A percentile compares a stretch with the other conserved stretches of the same genome.
Evolutionary conservation across 164 flowering plant genomes (phyloP).

Genomic region (Vitis cinerea): DNA sequence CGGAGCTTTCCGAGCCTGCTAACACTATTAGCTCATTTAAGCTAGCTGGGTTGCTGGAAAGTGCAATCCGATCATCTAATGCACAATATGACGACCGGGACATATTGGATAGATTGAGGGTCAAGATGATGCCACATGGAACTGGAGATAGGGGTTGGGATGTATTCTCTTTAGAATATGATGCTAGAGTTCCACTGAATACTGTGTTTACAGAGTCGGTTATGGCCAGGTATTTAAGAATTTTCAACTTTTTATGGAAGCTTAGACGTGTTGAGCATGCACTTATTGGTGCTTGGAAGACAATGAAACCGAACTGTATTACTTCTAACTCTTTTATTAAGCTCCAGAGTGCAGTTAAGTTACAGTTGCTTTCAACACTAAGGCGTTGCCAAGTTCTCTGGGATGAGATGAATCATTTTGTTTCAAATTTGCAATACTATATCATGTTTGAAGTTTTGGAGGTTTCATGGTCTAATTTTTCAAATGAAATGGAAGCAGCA

Average conservation of each 20-base stretch:
- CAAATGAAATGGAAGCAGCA: conserved; percentile 81
- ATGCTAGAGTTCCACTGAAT: conserved; percentile 85
- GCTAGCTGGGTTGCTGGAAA: conserved; percentile 88
- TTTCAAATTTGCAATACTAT: conserved; percentile 91
- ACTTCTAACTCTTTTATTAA: conserved; percentile 63
- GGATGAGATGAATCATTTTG: conserved; percentile 99
- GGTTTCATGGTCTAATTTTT: conserved; percentile 92
- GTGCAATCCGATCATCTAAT: conserved; percentile 91
- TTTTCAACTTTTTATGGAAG: conserved; percentile 97
- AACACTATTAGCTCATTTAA: conserved; percentile 90
- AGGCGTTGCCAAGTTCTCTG: conserved; percentile 96
- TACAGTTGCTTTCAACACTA: conserved; percentile 61
- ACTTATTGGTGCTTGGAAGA: conserved; percentile 91
- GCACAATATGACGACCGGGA: conserved; percentile 98
- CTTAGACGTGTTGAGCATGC: conserved; percentile 98
- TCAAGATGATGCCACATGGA: conserved; percentile 97
- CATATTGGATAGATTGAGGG: conserved; percentile 81
- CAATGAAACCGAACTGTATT: conserved; percentile 94
- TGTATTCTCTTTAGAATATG: conserved; percentile 95
- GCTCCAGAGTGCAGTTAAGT: conserved; percentile 62
- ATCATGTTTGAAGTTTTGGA: conserved; percentile 99
- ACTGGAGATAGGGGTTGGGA: conserved; percentile 99
- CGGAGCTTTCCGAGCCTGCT: conserved; percentile 95
- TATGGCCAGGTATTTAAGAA: conserved; percentile 82
- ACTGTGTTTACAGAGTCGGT: conserved; percentile 93